These are phyloP conservation scores for Cyclocybe aegerita DNA, from an alignment of 768 basidiomycete genomes.

Conservation along the genomic window DNA sequence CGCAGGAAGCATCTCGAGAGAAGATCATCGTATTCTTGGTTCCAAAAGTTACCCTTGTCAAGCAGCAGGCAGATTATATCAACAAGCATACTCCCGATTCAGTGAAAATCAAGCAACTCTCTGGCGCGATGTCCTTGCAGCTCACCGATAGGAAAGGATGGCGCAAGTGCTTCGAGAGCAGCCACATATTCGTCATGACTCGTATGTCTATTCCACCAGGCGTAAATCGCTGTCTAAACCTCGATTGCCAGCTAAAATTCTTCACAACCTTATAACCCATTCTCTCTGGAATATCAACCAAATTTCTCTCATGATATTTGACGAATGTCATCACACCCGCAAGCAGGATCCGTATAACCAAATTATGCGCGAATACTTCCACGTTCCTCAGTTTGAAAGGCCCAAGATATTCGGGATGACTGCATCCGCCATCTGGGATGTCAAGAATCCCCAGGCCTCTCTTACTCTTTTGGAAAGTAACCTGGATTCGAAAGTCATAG, in stretches of 20 bases:
- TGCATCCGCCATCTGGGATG: constrained; percentile 86
- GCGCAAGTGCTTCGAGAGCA: constrained; percentile 56
- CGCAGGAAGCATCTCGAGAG: constrained; percentile 44
- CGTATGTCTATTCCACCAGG: constrained; percentile 38
- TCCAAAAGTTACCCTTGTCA: constrained; percentile 82
- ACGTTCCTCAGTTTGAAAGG: constrained; percentile 37
- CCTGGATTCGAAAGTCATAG: constrained; percentile 71
- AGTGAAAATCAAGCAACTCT: constrained; percentile 64
- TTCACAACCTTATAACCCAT: constrained; percentile 77
- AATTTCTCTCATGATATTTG: constrained; percentile 72
- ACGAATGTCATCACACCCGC: constrained; percentile 79
- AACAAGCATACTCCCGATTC: constrained; percentile 49
- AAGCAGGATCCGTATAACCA: constrained; percentile 78
- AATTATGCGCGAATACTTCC: constrained; percentile 69
- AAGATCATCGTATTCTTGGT: constrained; percentile 81
- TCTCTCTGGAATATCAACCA: constrained; percentile 75
- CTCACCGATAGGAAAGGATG: constrained; percentile 66
- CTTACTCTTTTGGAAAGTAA: constrained; percentile 66
- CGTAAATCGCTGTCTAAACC: too few species aligned
- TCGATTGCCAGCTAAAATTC: constrained; percentile 65
- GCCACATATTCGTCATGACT: constrained; percentile 86
- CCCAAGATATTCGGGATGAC: constrained; percentile 95
- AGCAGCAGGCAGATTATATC: constrained; percentile 77
- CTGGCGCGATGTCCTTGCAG: constrained; percentile 71
- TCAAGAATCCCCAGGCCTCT: constrained; percentile 63